Evolutionary conservation across 2,329 filamentous ascomycete species (phyloP).

Genomic region (Chaetomium globosum): DNA sequence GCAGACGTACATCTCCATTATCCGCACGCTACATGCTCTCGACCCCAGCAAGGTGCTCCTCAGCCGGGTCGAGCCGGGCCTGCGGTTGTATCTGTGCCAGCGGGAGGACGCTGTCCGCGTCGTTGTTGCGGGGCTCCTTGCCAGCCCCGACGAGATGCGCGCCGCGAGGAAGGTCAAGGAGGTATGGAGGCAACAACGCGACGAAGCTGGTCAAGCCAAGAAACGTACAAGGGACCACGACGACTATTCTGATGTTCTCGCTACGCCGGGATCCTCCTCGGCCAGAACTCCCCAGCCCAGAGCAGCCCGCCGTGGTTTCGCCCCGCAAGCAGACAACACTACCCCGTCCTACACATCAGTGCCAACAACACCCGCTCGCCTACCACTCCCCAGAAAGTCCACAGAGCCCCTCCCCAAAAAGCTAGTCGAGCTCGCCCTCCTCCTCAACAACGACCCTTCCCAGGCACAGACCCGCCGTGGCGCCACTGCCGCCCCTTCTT

Average conservation of each 20-base stretch:
- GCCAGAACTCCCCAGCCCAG: conserved; percentile 11
- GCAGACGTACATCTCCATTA: conserved; percentile 77
- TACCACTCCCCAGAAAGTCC: neutral
- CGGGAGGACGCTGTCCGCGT: conserved; percentile 75
- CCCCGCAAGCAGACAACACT: conserved; percentile 7
- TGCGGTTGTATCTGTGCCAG: conserved; percentile 75
- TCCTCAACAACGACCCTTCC: conserved; percentile 64
- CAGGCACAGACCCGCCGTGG: conserved; percentile 45
- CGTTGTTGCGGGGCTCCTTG: conserved; percentile 73
- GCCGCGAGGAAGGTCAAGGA: conserved; percentile 40
- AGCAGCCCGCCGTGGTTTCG: conserved; percentile 17
- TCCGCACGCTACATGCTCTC: conserved; percentile 72
- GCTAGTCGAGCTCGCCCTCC: conserved; percentile 67
- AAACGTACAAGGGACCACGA: neutral
- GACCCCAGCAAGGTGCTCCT: conserved; percentile 78
- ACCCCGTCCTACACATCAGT: neutral
- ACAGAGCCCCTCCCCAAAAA: conserved; percentile 43
- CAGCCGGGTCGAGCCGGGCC: conserved; percentile 70
- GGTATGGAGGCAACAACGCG: conserved; percentile 30
- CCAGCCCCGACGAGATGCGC: conserved; percentile 55
- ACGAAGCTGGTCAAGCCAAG: neutral
- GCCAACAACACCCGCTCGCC: neutral
- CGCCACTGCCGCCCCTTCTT: conserved; percentile 43
- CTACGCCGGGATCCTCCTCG: conserved; percentile 26
- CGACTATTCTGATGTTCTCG: conserved; percentile 27